Evolutionary conservation across 148 eudicot species (phyloP).

Genomic region (Cornus florida): DNA sequence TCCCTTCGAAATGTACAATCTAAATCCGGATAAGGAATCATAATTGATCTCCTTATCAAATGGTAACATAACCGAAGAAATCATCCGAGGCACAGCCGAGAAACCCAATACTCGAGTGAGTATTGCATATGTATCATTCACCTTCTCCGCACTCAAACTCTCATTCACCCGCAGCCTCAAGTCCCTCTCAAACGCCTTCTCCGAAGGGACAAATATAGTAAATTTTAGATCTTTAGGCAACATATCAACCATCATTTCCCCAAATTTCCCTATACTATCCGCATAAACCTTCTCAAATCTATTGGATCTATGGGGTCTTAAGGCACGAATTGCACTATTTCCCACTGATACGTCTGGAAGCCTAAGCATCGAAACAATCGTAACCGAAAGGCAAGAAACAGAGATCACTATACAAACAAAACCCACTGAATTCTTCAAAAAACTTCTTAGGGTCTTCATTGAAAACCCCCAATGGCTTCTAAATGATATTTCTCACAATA

Average conservation of each 20-base stretch:
- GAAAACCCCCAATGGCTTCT: neutral
- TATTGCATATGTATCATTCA: conserved; percentile 54
- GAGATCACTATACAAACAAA: conserved; percentile 35
- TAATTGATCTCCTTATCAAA: conserved; percentile 38
- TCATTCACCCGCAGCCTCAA: conserved; percentile 42
- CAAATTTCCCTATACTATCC: conserved; percentile 49
- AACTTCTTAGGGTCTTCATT: conserved; percentile 24
- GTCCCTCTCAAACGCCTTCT: conserved; percentile 60
- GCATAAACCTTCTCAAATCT: neutral
- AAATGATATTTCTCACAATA: neutral
- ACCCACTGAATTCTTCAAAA: conserved; percentile 34
- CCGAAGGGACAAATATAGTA: conserved; percentile 76
- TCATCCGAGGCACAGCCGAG: conserved; percentile 63
- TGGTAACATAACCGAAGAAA: conserved; percentile 38
- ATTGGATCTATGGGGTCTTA: conserved; percentile 14
- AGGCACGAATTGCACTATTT: conserved; percentile 7
- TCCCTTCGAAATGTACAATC: conserved; percentile 44
- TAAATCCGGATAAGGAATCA: conserved; percentile 71
- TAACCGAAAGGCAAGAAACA: conserved; percentile 40
- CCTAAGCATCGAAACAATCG: conserved; percentile 38
- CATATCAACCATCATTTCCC: conserved; percentile 68
- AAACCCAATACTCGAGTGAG: conserved; percentile 75
- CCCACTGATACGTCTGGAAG: conserved; percentile 44
- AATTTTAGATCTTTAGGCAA: conserved; percentile 75
- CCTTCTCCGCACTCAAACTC: conserved; percentile 35